Evolutionary conservation across 768 basidiomycete species (phyloP), one percentile per base, ranked within the genome.

Genomic region (Nidularia pulvinata): DNA sequence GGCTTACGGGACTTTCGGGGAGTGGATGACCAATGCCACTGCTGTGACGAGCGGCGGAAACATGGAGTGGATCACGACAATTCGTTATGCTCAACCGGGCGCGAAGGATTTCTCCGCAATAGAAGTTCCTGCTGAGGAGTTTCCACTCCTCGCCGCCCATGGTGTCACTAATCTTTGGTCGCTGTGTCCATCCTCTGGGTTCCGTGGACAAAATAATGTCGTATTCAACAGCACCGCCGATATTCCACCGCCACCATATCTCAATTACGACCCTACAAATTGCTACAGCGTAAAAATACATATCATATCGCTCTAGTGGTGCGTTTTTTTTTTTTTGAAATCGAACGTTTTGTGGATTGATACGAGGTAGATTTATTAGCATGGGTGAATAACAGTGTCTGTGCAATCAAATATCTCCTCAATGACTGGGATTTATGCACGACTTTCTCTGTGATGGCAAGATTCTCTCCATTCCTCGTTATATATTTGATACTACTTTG

Each of bases 1-100:
- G 25, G 78, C 78, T 1, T 71, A 70, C 51, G 57, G 54, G n/a
- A 19, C 61, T 32, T 61, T 58, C 2, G 72, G 72, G 14, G 57
- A 64, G 16, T 75, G 71, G 70, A 59, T 60, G 46, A 73, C 73
- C 5, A 78, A 77, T 53, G 72, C 73, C 10, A 77, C 75, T 1
- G 62, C 65, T 19, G 55, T 69, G 7, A 58, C 54, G 9, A 71
- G 68, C 43, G 69, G 69, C 11, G 58, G 57, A 30, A 59, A 67
- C 6, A 63, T 75, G 9, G 70, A 63, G 48, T 74, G 80, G 73
- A 54, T 68, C 14, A 69, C 74, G 37, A 74, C 72, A 46, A 67
- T 64, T 11, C 51, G 63, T 6, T 69, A 63, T 57, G 54, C 57
- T 7, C 54, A 48, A 3, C 62, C 69, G 9, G 73, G 72, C 10